These are phyloP conservation scores for Scedosporium apiospermum DNA, from an alignment of 2,329 filamentous ascomycete species.

Conservation along the genomic window DNA sequence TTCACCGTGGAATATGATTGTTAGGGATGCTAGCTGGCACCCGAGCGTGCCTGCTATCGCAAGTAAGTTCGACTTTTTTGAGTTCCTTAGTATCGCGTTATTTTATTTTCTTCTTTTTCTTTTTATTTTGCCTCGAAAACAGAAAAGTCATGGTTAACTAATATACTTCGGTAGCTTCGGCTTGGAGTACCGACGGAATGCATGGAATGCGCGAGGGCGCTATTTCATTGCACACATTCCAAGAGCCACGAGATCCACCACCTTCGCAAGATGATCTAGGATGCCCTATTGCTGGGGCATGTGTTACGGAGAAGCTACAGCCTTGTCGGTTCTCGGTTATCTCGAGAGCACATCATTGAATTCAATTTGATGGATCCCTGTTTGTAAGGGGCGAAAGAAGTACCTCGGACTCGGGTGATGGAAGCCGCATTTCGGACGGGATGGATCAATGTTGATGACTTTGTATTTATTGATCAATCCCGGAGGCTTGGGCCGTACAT, in stretches of 20 bases:
- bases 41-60: slow-evolving; percentile 72
- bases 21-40: slow-evolving; percentile 87
- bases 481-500: no score
- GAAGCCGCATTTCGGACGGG: no score
- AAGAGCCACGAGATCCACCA: neutral
- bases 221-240: neutral
- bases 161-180: neutral
- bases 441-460: no score
- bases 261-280: neutral
- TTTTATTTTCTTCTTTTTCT: no score
- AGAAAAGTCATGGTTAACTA: neutral
- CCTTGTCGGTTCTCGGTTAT: neutral
- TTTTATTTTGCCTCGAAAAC: no score
- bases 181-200: neutral
- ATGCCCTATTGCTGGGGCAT: neutral
- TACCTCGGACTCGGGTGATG: no score
- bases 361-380: no score
- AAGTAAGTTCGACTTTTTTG: slow-evolving; percentile 29
- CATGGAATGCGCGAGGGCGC: neutral
- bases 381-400: no score
- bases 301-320: neutral
- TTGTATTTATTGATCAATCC: no score
- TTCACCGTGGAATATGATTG: slow-evolving; percentile 60
- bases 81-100: neutral
- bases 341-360: neutral